phyloP scores from a whole-genome alignment of 352 stramenopile species.

The Globisporangium abappressorium region DNA sequence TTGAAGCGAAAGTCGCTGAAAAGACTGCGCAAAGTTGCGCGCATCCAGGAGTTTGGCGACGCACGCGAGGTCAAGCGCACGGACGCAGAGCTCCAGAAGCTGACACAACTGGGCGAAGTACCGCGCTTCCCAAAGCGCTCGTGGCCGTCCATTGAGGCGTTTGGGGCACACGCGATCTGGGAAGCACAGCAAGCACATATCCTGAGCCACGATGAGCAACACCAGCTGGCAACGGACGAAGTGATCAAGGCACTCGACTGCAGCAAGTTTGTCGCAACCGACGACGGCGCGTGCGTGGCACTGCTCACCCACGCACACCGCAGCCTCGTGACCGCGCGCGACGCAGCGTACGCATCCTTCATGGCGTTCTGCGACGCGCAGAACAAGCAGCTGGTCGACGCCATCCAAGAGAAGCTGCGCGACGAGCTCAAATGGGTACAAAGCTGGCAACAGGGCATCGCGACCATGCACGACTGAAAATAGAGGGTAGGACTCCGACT shows the following conservation, averaged over 20 bases:
- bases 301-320: constrained; percentile 65
- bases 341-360: constrained; percentile 42
- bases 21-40: constrained; percentile 55
- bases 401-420: constrained; percentile 40
- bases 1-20: constrained; percentile 76
- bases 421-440: constrained; percentile 58
- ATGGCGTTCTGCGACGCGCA: constrained; percentile 22
- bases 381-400: constrained; percentile 18
- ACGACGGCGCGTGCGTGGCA: constrained; percentile 34
- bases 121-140: constrained; percentile 48
- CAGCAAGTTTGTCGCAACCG: constrained; percentile 14
- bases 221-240: constrained; percentile 20
- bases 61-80: constrained; percentile 45
- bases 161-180: constrained; percentile 34
- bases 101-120: constrained; percentile 40
- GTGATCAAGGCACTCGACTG: constrained; percentile 20
- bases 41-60: constrained; percentile 54
- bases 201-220: constrained; percentile 17
- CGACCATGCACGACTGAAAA: constrained; percentile 20
- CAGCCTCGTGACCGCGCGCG: constrained; percentile 40
- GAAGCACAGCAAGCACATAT: constrained; percentile 22
- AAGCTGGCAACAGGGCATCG: constrained; percentile 47
- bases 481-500: no score
- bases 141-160: constrained; percentile 45
- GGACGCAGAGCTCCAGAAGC: constrained; percentile 42